Evolutionary conservation across 2,329 filamentous ascomycete species (phyloP).

Genomic region (Diaporthe citriasiana): DNA sequence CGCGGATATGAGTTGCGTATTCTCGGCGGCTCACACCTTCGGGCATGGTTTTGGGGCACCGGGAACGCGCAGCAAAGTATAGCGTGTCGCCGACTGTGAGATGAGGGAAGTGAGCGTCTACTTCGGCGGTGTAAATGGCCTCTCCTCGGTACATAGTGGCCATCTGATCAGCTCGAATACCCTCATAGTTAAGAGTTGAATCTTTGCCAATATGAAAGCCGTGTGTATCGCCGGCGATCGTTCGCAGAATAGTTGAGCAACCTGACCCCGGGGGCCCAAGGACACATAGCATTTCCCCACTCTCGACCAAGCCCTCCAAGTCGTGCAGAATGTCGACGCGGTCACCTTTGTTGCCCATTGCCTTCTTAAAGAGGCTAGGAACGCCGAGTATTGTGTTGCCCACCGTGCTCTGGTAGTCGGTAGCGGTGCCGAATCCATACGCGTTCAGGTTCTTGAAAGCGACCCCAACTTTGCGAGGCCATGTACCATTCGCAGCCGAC

Average conservation of each 20-base stretch:
- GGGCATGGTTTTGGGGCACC: constrained; percentile 74
- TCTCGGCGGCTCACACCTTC: constrained; percentile 50
- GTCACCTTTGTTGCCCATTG: constrained; percentile 58
- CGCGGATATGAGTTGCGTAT: constrained; percentile 74
- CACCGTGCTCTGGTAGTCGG: constrained; percentile 79
- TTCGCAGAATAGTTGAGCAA: constrained; percentile 88
- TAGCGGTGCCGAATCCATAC: constrained; percentile 75
- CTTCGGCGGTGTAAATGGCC: constrained; percentile 88
- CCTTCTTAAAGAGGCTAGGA: constrained; percentile 57
- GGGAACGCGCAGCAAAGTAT: constrained; percentile 80
- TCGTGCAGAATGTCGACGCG: constrained; percentile 77
- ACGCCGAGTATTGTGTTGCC: constrained; percentile 71
- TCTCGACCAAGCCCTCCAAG: constrained; percentile 77
- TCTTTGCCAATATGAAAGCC: constrained; percentile 80
- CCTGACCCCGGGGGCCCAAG: constrained; percentile 79
- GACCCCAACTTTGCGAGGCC: constrained; percentile 59
- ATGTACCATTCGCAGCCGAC: no score
- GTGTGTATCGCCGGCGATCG: constrained; percentile 85
- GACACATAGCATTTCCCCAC: constrained; percentile 82
- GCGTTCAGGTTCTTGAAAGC: constrained; percentile 77
- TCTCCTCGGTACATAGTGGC: constrained; percentile 71
- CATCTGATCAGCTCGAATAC: constrained; percentile 76
- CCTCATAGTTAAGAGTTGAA: constrained; percentile 86
- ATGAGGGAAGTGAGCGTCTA: constrained; percentile 85
- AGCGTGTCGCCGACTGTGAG: constrained; percentile 84